Evolutionary conservation across 768 basidiomycete species (phyloP).

Genomic region (Kwoniella heveanensis): DNA sequence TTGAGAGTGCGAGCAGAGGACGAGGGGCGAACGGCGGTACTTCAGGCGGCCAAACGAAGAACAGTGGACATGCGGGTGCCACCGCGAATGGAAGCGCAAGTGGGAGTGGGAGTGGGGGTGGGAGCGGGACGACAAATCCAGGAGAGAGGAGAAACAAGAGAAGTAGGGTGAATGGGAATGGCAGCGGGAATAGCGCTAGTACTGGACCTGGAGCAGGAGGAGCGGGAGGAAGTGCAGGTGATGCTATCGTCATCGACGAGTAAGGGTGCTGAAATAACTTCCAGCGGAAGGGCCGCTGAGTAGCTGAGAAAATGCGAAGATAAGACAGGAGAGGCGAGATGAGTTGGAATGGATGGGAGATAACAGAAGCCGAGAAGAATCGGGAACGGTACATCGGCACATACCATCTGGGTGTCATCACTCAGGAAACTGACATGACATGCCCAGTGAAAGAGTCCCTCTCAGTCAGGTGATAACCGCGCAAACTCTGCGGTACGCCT

Average conservation of each 20-base stretch:
- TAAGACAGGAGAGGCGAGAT: too few species aligned
- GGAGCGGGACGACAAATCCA: not conserved
- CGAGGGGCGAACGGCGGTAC: not conserved
- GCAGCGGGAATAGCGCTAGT: not conserved
- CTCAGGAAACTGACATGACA: too few species aligned
- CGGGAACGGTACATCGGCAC: too few species aligned
- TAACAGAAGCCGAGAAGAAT: too few species aligned
- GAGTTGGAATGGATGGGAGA: too few species aligned
- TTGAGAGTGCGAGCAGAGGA: too few species aligned
- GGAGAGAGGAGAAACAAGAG: constrained; percentile 12
- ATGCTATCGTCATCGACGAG: constrained; percentile 28
- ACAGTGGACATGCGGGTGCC: not conserved
- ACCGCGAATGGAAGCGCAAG: not conserved
- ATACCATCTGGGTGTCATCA: too few species aligned
- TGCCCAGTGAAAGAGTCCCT: too few species aligned
- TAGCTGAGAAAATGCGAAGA: too few species aligned
- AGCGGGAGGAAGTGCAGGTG: constrained; percentile 16
- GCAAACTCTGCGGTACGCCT: too few species aligned
- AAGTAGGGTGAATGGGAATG: constrained; percentile 6
- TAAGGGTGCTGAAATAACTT: not conserved
- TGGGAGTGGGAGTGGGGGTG: constrained; percentile 1
- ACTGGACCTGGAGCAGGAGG: constrained; percentile 13
- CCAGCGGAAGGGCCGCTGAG: not conserved
- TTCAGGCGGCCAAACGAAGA: not conserved
- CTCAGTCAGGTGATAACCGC: too few species aligned